Evolutionary conservation across 805 yeast species (phyloP), one percentile per base, ranked within the genome.

Genomic region (Wickerhamomyces rabaulensis): DNA sequence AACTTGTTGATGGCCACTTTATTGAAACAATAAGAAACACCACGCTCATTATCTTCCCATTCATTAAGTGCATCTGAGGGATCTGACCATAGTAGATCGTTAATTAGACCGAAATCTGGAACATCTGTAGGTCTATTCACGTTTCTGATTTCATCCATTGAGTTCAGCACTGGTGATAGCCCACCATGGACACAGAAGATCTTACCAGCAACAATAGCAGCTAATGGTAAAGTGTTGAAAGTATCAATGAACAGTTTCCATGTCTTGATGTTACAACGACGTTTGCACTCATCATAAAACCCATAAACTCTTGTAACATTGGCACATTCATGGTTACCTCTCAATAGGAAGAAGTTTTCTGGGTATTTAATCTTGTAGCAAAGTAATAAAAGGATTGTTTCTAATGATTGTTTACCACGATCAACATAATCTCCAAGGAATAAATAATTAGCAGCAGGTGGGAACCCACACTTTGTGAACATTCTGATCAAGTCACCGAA

Each of bases 141-240:
- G 66, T 97, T 83, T 76, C 98, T 86, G 63, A 92, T 94, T 71
- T 92, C 98, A 68, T 94, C 98, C 98, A 92, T 92, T 51, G 95
- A 81, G 74, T 91, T 94, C 67, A 92, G 79, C 70, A 91, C 98
- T 40, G 99, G 99, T 39, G 96, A 87, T 61, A 92, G 76, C 50
- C 99, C 99, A 62, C 99, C 99, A 71, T 92, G 99, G 97, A 94
- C 92, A 57, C 97, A 88, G 69, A 92, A 91, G 68, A 92, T 94
- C 74, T 92, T 91, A 69, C 92, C 98, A 67, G 92, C 99, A 59
- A 92, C 88, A 61, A 94, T 92, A 45, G 98, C 98, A 49, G 99
- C 98, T 64, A 92, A 91, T 50, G 99, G 99, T 67, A 92, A 78
- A 69, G 98, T 91, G 76, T 92, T 92, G 78, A 92, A 92, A 69